A percentile compares a stretch with the other conserved stretches of the same genome.
These are phyloP conservation scores for Saccharomycopsis malanga DNA, from an alignment of 805 yeast genomes.

Conservation along the genomic window DNA sequence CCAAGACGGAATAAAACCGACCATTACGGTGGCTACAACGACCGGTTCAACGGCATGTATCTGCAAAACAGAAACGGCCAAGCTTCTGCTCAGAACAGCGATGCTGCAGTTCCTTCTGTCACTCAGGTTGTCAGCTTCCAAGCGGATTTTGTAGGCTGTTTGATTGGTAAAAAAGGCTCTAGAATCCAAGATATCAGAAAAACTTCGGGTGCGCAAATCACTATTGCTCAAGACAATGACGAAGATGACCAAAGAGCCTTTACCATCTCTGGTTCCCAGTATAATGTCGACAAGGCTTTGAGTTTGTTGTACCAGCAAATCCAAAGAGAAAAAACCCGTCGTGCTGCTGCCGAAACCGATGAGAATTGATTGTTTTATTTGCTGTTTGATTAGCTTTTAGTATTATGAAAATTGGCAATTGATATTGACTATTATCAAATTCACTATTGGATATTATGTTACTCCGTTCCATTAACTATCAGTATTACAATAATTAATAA, in stretches of 20 bases:
- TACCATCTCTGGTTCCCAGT: conserved; percentile 53
- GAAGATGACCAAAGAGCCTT: conserved; percentile 60
- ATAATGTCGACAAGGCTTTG: conserved; percentile 51
- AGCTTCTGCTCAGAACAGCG: conserved; percentile 10
- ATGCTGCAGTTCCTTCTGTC: conserved; percentile 17
- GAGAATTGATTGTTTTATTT: neutral
- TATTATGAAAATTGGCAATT: no score
- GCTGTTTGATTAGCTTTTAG: no score
- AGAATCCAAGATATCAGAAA: conserved; percentile 82
- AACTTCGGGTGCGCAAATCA: conserved; percentile 69
- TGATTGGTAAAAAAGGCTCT: conserved; percentile 80
- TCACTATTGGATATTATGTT: no score
- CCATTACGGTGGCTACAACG: conserved; percentile 2
- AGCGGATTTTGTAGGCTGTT: conserved; percentile 79
- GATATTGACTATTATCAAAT: no score
- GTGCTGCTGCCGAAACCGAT: conserved; percentile 3
- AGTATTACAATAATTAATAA: no score
- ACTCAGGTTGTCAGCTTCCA: conserved; percentile 54
- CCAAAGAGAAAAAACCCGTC: conserved; percentile 50
- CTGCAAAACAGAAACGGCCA: conserved; percentile 11
- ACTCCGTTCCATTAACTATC: no score
- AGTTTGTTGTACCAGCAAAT: conserved; percentile 48
- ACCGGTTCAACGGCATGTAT: neutral
- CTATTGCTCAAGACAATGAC: conserved; percentile 63
- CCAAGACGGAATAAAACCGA: conserved; percentile 21